Evolutionary conservation across 108 stramenopile species (phyloP), one percentile per base, ranked within the genome.

Genomic region (Aureococcus anophagefferens): DNA sequence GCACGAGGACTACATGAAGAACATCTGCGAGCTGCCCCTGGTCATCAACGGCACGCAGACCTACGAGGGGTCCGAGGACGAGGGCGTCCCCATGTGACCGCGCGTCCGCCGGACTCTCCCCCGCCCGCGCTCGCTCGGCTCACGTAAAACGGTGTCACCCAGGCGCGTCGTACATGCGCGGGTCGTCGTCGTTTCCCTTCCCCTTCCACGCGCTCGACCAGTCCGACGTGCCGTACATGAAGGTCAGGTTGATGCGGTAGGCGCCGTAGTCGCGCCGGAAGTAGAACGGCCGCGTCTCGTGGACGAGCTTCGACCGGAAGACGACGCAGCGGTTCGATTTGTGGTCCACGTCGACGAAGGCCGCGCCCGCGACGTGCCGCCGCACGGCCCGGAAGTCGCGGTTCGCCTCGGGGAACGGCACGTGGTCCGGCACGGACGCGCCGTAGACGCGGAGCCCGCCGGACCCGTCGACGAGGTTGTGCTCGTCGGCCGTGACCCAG

Each of bases 11-110:
- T 88, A 87, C 44, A 72, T 90, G 70, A 62, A 73, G 29, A 89
- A 89, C 76, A 89, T 92, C 29, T 89, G 88, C 77, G 86, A 89
- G 66, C 87, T 84, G 79, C 78, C 83, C 69, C 68, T 74, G 11
- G 59, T 71, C 29, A 72, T 51, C 36, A 44, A 45, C 65, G 66
- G 37, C 46, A n/a, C n/a, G n/a, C n/a, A n/a, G n/a, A n/a, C n/a
- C n/a, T n/a, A n/a, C n/a, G n/a, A n/a, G n/a, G n/a, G n/a, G n/a
- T n/a, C n/a, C n/a, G n/a, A n/a, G n/a, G n/a, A n/a, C n/a, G n/a
- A n/a, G n/a, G n/a, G n/a, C n/a, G n/a, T n/a, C n/a, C n/a, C n/a
- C n/a, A n/a, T n/a, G n/a, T n/a, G n/a, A n/a, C n/a, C n/a, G n/a
- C n/a, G n/a, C n/a, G n/a, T n/a, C n/a, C n/a, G n/a, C n/a, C n/a